Base-by-base conservation (phyloP, 768 basidiomycete genomes). In the Pholiota molesta region DNA sequence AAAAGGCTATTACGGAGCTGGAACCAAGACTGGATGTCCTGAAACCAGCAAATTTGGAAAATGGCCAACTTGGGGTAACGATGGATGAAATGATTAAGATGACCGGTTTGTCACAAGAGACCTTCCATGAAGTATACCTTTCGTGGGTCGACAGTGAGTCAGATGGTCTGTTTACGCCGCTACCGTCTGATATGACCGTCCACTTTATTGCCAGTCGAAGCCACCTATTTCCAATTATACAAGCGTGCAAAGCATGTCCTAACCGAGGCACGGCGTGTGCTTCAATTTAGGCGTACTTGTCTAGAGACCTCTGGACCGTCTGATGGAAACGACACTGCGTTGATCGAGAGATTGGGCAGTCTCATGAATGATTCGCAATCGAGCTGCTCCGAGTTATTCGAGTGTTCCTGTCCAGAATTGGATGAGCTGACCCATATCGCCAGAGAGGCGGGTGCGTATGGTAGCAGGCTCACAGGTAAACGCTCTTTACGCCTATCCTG, bases 181-280 rank as follows among this genome's bases (percentile, higher is more conserved):
- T 37, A 37, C 14, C 35, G 1, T 55, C 58, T 37, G 54, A 42
- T 31, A 54, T 64, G 23, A 59, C 56, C 33, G 60, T 28, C 28
- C 55, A 37, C 35, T 35, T 33, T 55, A 64, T 54, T 31, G n/a
- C 31, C 69, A 92, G 93, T 93, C 40, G 89, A 95, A 74, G 86
- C 92, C 13, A 86, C 84, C 1, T 79, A 87, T 73, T 95, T 95
- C 78, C 89, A 94, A 71, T 75, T 96, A 16, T 93, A 91, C 79
- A 89, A 89, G 66, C 86, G 95, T 59, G 86, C 89, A 5, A 87
- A 84, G 70, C 95, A 96, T 69, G 91, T 94, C 55, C 85, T 89
- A 72, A 79, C 85, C 5, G 95, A 96, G 76, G 89, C 92, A 6
- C 79, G 88, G 35, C 87, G 92, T 16, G 94, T 96, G 5, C 83